Conservation (phyloP, 2,329 filamentous ascomycete species). For the Aspergillus piperis region DNA sequence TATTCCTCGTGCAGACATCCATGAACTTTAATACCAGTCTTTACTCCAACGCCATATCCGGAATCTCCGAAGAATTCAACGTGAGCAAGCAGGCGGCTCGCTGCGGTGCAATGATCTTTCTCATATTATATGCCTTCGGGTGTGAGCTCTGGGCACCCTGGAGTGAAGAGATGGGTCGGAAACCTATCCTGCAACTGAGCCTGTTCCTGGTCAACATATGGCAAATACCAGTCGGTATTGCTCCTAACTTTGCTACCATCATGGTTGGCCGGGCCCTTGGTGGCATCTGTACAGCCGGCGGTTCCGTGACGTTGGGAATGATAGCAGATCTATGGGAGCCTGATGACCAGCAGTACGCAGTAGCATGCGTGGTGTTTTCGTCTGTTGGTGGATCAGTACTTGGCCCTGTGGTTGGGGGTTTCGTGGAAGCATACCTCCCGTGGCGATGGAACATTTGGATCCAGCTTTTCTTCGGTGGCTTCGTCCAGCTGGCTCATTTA, state of each 20-base stretch:
- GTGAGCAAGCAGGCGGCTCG: constrained; percentile 70
- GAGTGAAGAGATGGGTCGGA: constrained; percentile 79
- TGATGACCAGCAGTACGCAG: constrained; percentile 73
- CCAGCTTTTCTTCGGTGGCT: constrained; percentile 74
- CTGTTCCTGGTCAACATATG: constrained; percentile 76
- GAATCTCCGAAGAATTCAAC: constrained; percentile 66
- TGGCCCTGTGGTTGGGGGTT: constrained; percentile 75
- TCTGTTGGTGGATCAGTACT: constrained; percentile 76
- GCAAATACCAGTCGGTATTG: constrained; percentile 70
- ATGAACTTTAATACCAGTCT: constrained; percentile 80
- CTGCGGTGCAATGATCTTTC: constrained; percentile 74
- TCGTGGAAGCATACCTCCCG: constrained; percentile 64
- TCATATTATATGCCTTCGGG: constrained; percentile 79
- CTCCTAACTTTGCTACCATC: constrained; percentile 70
- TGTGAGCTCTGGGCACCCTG: constrained; percentile 88
- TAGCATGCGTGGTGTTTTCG: constrained; percentile 75
- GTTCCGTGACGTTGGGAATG: constrained; percentile 73
- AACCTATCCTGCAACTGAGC: constrained; percentile 71
- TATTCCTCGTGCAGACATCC: constrained; percentile 72
- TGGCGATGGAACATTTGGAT: constrained; percentile 86
- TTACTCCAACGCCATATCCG: constrained; percentile 68
- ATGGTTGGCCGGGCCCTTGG: constrained; percentile 71
- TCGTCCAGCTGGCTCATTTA: constrained; percentile 68
- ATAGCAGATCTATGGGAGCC: constrained; percentile 73
- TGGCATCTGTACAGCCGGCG: constrained; percentile 70